Conservation (phyloP, 495 filamentous ascomycete species). For the Neurospora tetrasperma region DNA sequence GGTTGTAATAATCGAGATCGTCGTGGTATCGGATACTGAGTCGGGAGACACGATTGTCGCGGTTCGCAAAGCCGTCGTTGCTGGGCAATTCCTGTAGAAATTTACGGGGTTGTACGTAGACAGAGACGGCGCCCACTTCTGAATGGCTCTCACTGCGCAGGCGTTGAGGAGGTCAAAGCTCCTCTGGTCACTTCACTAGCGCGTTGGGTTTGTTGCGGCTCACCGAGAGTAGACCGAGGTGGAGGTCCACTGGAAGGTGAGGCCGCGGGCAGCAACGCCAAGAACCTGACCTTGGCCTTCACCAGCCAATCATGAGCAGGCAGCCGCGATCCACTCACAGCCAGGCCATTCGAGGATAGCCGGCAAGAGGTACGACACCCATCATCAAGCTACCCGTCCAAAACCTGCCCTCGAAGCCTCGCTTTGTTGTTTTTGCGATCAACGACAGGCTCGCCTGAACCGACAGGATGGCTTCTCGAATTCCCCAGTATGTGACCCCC, state of each 20-base stretch:
- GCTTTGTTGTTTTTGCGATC: conserved; percentile 7
- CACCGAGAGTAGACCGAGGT: not conserved
- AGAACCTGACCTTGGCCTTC: not conserved
- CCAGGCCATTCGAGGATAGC: not conserved
- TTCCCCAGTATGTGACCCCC: conserved; percentile 35
- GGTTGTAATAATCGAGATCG: not conserved
- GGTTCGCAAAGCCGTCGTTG: not conserved
- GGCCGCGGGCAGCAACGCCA: not conserved
- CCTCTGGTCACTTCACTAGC: not conserved
- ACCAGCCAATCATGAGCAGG: not conserved
- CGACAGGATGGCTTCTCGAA: conserved; percentile 38
- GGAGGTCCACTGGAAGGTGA: not conserved
- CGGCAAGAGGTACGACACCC: not conserved
- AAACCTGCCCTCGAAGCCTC: not conserved
- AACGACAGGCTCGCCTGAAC: conserved; percentile 20
- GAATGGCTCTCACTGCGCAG: not conserved
- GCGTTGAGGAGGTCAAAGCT: not conserved
- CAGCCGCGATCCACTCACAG: not conserved
- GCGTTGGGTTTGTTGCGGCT: not conserved
- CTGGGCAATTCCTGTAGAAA: not conserved
- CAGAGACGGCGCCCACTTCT: not conserved
- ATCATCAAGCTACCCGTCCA: not conserved
- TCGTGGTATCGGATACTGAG: not conserved
- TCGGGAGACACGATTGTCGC: not conserved
- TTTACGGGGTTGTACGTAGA: not conserved